Percentiles rank a stretch among this genome's conserved stretches.
Evolutionary conservation across 2,329 filamentous ascomycete species (phyloP).

Genomic region (Cladosporium cucumerinum): DNA sequence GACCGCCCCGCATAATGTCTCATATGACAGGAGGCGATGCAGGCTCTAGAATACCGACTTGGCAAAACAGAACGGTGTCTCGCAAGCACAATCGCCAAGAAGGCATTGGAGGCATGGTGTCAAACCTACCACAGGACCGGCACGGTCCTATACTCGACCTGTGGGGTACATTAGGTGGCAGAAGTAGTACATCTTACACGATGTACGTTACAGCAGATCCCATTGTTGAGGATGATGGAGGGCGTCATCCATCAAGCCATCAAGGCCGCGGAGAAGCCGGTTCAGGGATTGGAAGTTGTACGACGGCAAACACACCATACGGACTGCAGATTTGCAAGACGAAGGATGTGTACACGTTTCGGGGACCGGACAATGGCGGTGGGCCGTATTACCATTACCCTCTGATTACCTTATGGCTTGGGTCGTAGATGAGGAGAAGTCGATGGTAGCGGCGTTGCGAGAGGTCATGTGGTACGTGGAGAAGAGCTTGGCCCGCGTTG

Average conservation of each 20-base stretch:
- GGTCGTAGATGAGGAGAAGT: slow-evolving; percentile 7
- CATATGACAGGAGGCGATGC: neutral
- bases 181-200: too few relatives aligned
- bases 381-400: slow-evolving; percentile 15
- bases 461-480: slow-evolving; percentile 14
- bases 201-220: neutral
- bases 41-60: slow-evolving; percentile 8
- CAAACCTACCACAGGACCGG: slow-evolving; percentile 14
- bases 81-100: slow-evolving; percentile 15
- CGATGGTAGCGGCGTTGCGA: neutral
- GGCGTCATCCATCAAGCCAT: neutral
- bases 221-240: neutral
- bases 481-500: slow-evolving; percentile 13
- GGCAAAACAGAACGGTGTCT: neutral
- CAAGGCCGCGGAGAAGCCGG: slow-evolving; percentile 9
- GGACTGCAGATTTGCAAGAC: neutral
- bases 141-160: slow-evolving; percentile 1
- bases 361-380: neutral
- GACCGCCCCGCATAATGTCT: slow-evolving; percentile 6
- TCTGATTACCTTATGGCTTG: slow-evolving; percentile 14
- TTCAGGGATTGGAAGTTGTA: neutral
- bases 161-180: neutral
- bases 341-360: neutral
- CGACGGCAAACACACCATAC: neutral
- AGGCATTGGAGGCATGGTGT: neutral